phyloP scores from a whole-genome alignment of 192 early-diverging fungal species.

The Allomyces macrogynus region DNA sequence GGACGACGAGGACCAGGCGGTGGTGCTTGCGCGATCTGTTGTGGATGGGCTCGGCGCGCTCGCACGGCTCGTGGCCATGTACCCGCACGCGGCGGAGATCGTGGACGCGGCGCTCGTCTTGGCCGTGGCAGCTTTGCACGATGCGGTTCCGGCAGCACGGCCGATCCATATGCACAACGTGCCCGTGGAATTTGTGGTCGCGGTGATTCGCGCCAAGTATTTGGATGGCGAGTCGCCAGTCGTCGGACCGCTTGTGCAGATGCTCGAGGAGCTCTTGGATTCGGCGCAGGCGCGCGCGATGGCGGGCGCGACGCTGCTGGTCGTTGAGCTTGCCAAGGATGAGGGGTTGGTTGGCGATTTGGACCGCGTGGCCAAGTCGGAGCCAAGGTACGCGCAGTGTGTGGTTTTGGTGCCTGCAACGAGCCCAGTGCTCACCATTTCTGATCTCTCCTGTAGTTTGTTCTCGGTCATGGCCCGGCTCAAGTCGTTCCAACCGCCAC shows the following conservation, averaged over 20 bases:
- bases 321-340: neutral
- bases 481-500: neutral
- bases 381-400: too few relatives aligned
- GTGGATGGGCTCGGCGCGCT: neutral
- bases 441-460: neutral
- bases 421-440: neutral
- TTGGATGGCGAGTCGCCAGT: neutral
- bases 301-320: neutral
- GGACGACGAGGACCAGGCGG: neutral
- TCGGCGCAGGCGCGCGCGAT: neutral
- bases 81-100: too few relatives aligned
- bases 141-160: neutral
- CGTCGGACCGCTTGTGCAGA: too few relatives aligned
- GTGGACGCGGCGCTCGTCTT: neutral
- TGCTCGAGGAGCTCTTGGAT: too few relatives aligned
- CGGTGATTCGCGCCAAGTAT: neutral
- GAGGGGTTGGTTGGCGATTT: too few relatives aligned
- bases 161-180: neutral
- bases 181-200: neutral
- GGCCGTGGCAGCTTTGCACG: neutral
- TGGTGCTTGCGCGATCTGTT: neutral
- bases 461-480: neutral
- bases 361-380: too few relatives aligned
- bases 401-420: neutral
- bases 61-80: neutral